Evolutionary conservation across 176 grass and related monocot genomes (phyloP), one percentile per base, ranked within the genome.

Genomic region (Olyra latifolia): DNA sequence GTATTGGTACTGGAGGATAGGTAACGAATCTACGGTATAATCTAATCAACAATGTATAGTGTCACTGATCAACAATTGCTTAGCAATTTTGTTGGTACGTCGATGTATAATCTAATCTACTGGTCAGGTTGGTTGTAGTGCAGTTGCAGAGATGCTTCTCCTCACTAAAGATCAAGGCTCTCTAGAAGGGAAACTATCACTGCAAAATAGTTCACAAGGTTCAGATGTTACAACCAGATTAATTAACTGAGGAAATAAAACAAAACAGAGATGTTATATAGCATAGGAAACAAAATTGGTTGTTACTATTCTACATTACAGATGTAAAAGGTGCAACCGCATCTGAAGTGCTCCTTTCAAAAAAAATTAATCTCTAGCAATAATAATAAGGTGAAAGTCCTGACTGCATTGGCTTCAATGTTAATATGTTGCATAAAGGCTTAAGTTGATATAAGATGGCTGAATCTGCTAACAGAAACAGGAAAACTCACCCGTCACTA

Each of bases 171-270:
- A 72, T n/a, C 80, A 25, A 63, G 39, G 80, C 14, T 77, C 39
- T 78, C 80, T 78, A 73, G 86, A 88, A 88, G 80, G 24, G 6
- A 63, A 19, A 25, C 55, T 74, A 72, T 40, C 73, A 8, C 86
- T 88, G 57, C 86, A 88, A 72, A 87, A 77, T 38, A 71, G 24
- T 42, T 62, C 47, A 60, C 10, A n/a, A 27, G 16, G 58, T 72
- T 60, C 56, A 77, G 20, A 80, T 72, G 47, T 43, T 79, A n/a
- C 16, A 16, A 57, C 35, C n/a, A 71, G 65, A 62, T 61, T 57
- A 83, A 77, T 55, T 56, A 41, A 55, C 1, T 44, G 32, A 29
- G 20, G 27, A 39, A 52, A 80, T 32, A 44, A 11, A 47, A 49
- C 6, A 58, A 43, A 75, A 74, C 1, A 14, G 23, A 69, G 11